A percentile compares a stretch with the other conserved stretches of the same genome.
phyloP scores from a whole-genome alignment of 345 rosid species.

The Salix brachista region DNA sequence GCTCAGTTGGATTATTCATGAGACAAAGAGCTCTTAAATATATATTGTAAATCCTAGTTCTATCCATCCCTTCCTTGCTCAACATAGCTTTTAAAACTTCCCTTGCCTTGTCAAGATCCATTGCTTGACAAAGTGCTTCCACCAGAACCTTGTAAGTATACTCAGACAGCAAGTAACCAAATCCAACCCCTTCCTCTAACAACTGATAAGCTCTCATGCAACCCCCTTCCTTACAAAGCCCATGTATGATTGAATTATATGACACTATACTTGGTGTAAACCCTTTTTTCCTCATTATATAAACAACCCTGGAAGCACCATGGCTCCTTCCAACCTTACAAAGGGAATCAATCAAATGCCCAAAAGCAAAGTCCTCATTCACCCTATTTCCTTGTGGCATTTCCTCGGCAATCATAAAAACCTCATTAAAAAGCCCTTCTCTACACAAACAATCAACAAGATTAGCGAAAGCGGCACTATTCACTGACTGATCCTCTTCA shows the following conservation, averaged over 20 bases:
- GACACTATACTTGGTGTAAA: slow-evolving; percentile 50
- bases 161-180: slow-evolving; percentile 66
- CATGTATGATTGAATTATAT: slow-evolving; percentile 72
- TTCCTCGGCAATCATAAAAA: slow-evolving; percentile 61
- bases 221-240: slow-evolving; percentile 67
- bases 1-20: slow-evolving; percentile 55
- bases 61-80: slow-evolving; percentile 47
- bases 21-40: slow-evolving; percentile 66
- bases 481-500: slow-evolving; percentile 40
- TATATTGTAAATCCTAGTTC: slow-evolving; percentile 66
- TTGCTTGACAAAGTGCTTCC: slow-evolving; percentile 61
- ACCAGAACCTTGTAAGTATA: slow-evolving; percentile 64
- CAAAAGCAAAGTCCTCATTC: slow-evolving; percentile 51
- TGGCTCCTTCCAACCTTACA: slow-evolving; percentile 55
- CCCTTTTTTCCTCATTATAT: slow-evolving; percentile 65
- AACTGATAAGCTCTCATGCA: slow-evolving; percentile 78
- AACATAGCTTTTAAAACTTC: slow-evolving; percentile 55
- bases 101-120: slow-evolving; percentile 49
- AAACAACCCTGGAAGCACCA: slow-evolving; percentile 77
- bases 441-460: slow-evolving; percentile 59
- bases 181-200: slow-evolving; percentile 63
- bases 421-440: slow-evolving; percentile 57
- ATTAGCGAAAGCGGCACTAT: slow-evolving; percentile 61
- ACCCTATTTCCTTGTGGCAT: slow-evolving; percentile 63
- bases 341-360: slow-evolving; percentile 71